phyloP scores from a whole-genome alignment of 345 rosid genomes.

The Toxicodendron radicans region DNA sequence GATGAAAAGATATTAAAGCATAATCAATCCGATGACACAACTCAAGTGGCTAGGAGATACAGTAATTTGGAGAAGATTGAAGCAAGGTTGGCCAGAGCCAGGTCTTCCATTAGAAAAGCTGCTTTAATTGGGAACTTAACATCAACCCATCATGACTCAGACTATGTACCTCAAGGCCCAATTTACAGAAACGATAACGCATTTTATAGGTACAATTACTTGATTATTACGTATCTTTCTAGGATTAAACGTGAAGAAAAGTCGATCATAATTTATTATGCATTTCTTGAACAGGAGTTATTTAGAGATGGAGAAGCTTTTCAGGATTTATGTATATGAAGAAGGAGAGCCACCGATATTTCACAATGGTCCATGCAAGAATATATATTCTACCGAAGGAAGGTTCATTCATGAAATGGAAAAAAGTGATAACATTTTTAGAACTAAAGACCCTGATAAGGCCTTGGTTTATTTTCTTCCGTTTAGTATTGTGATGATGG shows the following conservation, averaged over 20 bases:
- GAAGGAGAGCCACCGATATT: constrained; percentile 43
- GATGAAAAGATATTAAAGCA: constrained; percentile 2
- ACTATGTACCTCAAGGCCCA: constrained; percentile 39
- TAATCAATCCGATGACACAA: not conserved
- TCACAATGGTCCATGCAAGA: constrained; percentile 41
- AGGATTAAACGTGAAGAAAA: not conserved
- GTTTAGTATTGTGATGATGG: constrained; percentile 67
- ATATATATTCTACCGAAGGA: constrained; percentile 41
- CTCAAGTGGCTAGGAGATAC: constrained; percentile 6
- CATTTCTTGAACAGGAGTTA: constrained; percentile 31
- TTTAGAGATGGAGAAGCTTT: constrained; percentile 41
- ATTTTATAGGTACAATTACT: constrained; percentile 30
- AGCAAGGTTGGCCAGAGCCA: constrained; percentile 26
- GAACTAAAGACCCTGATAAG: constrained; percentile 48
- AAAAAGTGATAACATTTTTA: constrained; percentile 29
- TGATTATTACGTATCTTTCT: not conserved
- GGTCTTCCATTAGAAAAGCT: constrained; percentile 38
- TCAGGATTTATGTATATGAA: constrained; percentile 38
- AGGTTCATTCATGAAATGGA: constrained; percentile 38
- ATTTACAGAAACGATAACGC: constrained; percentile 45
- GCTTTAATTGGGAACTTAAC: constrained; percentile 30
- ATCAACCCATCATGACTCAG: constrained; percentile 27
- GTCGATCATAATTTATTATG: no score
- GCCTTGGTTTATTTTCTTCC: constrained; percentile 74
- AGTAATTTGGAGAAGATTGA: constrained; percentile 32